These are phyloP conservation scores for Cicer chorassanicum DNA, from an alignment of 306 rosid species.

Conservation along the genomic window DNA sequence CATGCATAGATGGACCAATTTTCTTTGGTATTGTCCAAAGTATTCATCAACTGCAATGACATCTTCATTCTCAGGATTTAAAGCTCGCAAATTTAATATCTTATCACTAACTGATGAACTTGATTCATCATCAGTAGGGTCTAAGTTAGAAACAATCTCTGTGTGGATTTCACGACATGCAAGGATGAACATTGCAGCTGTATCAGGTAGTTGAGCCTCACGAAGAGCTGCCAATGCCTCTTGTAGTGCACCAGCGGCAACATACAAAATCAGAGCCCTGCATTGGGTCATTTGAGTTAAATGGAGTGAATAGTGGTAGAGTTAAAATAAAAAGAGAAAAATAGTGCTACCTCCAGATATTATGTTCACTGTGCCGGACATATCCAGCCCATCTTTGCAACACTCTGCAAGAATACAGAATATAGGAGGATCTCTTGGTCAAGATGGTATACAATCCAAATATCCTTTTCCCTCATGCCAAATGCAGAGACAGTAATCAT, in stretches of 20 bases:
- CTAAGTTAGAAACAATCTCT: constrained; percentile 60
- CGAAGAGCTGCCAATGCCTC: constrained; percentile 95
- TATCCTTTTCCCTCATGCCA: constrained; percentile 15
- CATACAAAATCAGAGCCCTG: constrained; percentile 92
- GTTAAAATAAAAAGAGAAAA: constrained; percentile 30
- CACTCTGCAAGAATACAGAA: constrained; percentile 67
- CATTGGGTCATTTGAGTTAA: constrained; percentile 47
- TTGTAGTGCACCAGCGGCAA: constrained; percentile 94
- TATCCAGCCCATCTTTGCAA: constrained; percentile 94
- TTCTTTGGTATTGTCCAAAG: constrained; percentile 84
- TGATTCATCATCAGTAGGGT: constrained; percentile 58
- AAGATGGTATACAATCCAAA: constrained; percentile 39
- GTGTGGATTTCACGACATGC: constrained; percentile 90
- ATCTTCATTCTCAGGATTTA: constrained; percentile 82
- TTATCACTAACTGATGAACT: constrained; percentile 54
- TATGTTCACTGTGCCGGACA: constrained; percentile 71
- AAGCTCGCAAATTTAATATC: constrained; percentile 62
- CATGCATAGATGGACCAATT: constrained; percentile 95
- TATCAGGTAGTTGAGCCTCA: constrained; percentile 88
- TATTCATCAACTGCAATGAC: constrained; percentile 80
- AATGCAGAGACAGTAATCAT: constrained; percentile 30
- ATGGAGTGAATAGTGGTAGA: constrained; percentile 27
- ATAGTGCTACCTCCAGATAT: constrained; percentile 85
- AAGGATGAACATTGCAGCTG: constrained; percentile 93
- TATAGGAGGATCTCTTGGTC: constrained; percentile 37